These are phyloP conservation scores for Botryotinia calthae DNA, from an alignment of 2,329 filamentous ascomycete genomes.

Conservation along the genomic window DNA sequence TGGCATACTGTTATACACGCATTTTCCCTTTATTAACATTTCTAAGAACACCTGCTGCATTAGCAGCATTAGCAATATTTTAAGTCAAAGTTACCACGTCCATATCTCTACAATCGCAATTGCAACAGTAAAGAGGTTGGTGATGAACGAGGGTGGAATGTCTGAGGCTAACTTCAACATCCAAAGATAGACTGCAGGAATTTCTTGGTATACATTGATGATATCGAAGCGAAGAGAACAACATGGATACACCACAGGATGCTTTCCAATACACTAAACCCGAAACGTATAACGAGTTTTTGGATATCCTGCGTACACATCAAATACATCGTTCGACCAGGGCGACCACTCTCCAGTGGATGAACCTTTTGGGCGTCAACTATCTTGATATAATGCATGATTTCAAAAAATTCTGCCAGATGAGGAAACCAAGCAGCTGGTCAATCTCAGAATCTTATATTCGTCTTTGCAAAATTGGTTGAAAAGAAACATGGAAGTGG, in stretches of 20 bases:
- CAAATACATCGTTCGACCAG: accelerated
- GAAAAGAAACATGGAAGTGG: not conserved
- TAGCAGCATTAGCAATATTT: not conserved
- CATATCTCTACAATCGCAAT: not conserved
- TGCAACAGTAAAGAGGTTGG: too few species aligned
- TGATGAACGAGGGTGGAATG: too few species aligned
- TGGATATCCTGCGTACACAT: accelerated
- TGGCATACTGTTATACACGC: not conserved
- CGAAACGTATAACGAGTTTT: accelerated
- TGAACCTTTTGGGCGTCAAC: not conserved
- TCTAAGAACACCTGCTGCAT: not conserved
- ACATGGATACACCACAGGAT: not conserved
- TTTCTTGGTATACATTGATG: not conserved
- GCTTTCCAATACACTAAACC: not conserved
- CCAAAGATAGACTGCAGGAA: accelerated
- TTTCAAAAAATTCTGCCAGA: too few species aligned
- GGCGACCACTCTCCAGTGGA: not conserved
- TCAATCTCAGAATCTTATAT: not conserved
- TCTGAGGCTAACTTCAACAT: not conserved
- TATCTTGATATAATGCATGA: not conserved
- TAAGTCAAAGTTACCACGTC: not conserved
- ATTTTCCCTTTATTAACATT: not conserved
- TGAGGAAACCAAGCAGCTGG: accelerated
- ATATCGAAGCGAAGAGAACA: not conserved
- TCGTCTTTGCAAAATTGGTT: not conserved